These are phyloP conservation scores for Moricandia moricandioides DNA, from an alignment of 345 rosid species.

Conservation along the genomic window DNA sequence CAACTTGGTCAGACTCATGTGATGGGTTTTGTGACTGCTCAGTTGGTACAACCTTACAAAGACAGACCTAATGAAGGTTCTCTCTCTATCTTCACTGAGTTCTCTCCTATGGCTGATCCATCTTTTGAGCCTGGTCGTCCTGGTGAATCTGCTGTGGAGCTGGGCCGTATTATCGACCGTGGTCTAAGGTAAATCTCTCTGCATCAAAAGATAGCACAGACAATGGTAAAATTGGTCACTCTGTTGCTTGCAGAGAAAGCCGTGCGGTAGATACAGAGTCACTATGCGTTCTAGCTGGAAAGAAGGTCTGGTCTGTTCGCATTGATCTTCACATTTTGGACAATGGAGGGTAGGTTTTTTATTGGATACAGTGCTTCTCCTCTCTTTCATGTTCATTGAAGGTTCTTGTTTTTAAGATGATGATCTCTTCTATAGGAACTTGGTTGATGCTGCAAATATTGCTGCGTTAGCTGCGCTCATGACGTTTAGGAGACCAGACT, in stretches of 20 bases:
- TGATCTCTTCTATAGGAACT: slow-evolving; percentile 43
- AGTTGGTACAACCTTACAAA: slow-evolving; percentile 81
- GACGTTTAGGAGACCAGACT: slow-evolving; percentile 91
- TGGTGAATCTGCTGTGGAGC: slow-evolving; percentile 80
- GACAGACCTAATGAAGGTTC: slow-evolving; percentile 89
- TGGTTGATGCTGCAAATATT: slow-evolving; percentile 94
- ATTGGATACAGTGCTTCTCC: neutral
- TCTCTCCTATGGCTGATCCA: slow-evolving; percentile 98
- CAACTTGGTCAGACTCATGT: slow-evolving; percentile 93
- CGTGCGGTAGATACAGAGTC: slow-evolving; percentile 96
- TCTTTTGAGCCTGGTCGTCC: slow-evolving; percentile 94
- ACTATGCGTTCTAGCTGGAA: slow-evolving; percentile 85
- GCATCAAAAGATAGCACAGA: neutral
- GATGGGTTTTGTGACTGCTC: slow-evolving; percentile 79
- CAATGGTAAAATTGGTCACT: neutral
- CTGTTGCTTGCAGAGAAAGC: slow-evolving; percentile 72
- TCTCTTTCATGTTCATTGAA: neutral
- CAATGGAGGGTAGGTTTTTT: slow-evolving; percentile 77
- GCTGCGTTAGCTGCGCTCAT: slow-evolving; percentile 89
- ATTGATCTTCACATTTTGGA: slow-evolving; percentile 92
- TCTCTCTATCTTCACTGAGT: slow-evolving; percentile 78
- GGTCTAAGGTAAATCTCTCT: slow-evolving; percentile 65
- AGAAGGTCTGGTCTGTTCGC: slow-evolving; percentile 92
- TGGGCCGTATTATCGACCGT: slow-evolving; percentile 86
- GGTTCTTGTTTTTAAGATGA: neutral